phyloP scores from a whole-genome alignment of 2,329 filamentous ascomycete species.

The Juglanconis sp. region DNA sequence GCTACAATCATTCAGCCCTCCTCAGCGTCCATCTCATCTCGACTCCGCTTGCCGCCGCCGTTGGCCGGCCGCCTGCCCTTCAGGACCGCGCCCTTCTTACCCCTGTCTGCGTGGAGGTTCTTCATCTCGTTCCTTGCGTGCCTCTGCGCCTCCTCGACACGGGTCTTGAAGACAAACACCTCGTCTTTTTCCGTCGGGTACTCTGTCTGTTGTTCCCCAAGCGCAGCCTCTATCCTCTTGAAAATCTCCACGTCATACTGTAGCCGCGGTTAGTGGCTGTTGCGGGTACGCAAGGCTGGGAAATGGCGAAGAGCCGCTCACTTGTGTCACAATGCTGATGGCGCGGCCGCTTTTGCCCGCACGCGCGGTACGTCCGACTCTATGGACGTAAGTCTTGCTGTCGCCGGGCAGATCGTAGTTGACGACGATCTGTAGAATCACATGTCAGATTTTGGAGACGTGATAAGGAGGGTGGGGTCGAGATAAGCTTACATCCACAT shows the following conservation, averaged over 20 bases:
- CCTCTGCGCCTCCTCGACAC: constrained; percentile 81
- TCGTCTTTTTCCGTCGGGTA: constrained; percentile 74
- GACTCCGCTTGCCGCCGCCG: constrained; percentile 43
- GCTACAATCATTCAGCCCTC: constrained; percentile 51
- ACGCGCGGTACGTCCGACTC: constrained; percentile 83
- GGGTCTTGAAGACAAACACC: constrained; percentile 74
- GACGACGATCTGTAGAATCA: constrained; percentile 3
- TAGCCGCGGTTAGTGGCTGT: not conserved
- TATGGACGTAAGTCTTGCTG: constrained; percentile 86
- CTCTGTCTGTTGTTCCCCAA: constrained; percentile 72
- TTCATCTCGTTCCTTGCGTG: constrained; percentile 80
- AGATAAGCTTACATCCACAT: constrained; percentile 57
- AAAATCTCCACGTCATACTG: constrained; percentile 69
- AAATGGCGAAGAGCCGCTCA: not conserved
- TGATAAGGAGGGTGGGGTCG: not conserved
- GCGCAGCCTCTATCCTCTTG: constrained; percentile 74
- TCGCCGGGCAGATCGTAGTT: constrained; percentile 74
- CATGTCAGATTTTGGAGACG: not conserved
- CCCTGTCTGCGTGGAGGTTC: constrained; percentile 67
- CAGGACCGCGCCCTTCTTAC: constrained; percentile 48
- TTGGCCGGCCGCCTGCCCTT: constrained; percentile 38
- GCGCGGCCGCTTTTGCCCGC: constrained; percentile 82
- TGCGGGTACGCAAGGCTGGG: not conserved
- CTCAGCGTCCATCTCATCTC: constrained; percentile 70
- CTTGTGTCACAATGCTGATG: constrained; percentile 75